phyloP scores from a whole-genome alignment of 2,329 filamentous ascomycete genomes.

The Nemania diffusa region DNA sequence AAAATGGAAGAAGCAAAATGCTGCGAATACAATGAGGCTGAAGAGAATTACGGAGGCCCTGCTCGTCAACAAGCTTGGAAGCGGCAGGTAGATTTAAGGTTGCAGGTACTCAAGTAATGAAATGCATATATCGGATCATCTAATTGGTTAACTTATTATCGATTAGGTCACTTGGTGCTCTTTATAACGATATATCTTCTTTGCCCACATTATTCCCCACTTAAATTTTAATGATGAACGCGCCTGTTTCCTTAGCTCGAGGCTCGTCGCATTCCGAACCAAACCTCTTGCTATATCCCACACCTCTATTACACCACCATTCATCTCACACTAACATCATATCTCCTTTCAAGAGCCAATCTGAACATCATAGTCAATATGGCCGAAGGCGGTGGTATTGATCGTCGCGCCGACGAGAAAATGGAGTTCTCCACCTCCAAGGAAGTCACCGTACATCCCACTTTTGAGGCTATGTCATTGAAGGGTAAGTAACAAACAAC shows the following conservation, averaged over 20 bases:
- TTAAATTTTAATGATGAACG: slow-evolving; percentile 18
- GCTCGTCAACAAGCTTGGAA: background rate
- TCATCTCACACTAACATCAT: background rate
- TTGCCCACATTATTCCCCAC: slow-evolving; percentile 9
- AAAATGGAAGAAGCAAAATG: background rate
- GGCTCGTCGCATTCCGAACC: slow-evolving; percentile 9
- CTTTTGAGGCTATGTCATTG: slow-evolving; percentile 94
- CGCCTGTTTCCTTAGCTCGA: background rate
- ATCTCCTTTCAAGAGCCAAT: background rate
- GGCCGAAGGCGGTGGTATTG: slow-evolving; percentile 83
- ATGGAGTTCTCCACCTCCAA: slow-evolving; percentile 99
- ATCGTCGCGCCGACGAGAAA: slow-evolving; percentile 92
- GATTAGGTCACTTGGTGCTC: background rate
- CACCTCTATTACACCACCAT: background rate
- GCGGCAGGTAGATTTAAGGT: background rate
- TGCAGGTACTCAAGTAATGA: background rate
- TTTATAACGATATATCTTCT: background rate
- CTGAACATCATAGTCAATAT: slow-evolving; percentile 64
- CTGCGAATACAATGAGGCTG: slow-evolving; percentile 37
- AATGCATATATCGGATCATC: background rate
- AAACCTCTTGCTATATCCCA: background rate
- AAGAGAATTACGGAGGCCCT: slow-evolving; percentile 31
- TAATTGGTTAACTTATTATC: background rate
- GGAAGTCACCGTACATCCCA: slow-evolving; percentile 94
- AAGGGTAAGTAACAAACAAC: slow-evolving; percentile 68